These are phyloP conservation scores for Penicillium sumatraense DNA, from an alignment of 2,329 filamentous ascomycete genomes.

Conservation along the genomic window DNA sequence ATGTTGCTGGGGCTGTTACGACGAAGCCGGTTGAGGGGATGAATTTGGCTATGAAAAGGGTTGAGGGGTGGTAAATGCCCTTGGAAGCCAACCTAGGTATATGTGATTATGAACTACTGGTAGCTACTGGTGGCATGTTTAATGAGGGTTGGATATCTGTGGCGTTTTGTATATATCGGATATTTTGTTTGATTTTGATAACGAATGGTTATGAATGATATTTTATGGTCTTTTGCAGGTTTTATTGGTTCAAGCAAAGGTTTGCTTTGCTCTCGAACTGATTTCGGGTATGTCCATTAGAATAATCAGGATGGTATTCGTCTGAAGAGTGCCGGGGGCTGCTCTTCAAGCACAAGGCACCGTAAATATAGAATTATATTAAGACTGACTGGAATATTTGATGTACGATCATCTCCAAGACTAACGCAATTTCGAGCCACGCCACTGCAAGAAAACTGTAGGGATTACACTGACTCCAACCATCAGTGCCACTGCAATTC, in stretches of 20 bases:
- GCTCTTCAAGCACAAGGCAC: too few species aligned
- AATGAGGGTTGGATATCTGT: background rate
- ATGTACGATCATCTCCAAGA: too few species aligned
- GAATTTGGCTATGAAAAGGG: constrained; percentile 38
- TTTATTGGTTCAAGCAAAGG: too few species aligned
- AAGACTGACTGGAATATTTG: too few species aligned
- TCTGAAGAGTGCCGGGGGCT: too few species aligned
- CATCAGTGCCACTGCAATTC: constrained; percentile 35
- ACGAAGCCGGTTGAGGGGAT: constrained; percentile 47
- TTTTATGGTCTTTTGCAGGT: too few species aligned
- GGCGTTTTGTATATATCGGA: background rate
- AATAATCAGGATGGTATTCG: too few species aligned
- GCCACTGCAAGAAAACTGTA: constrained; percentile 34
- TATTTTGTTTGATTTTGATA: too few species aligned
- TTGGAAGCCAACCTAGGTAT: too few species aligned
- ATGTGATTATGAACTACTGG: background rate
- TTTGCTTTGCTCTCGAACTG: too few species aligned
- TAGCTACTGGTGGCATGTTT: background rate
- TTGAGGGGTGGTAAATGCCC: constrained; percentile 36
- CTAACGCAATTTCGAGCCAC: constrained; percentile 30
- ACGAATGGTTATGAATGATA: background rate
- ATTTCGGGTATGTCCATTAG: too few species aligned
- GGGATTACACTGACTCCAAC: constrained; percentile 37
- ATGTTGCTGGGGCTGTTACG: constrained; percentile 43
- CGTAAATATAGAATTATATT: too few species aligned